Evolutionary conservation across 169 alveolate genomes (phyloP), one percentile per base, ranked within the genome.

Genomic region (Ichthyophthirius multifiliis): DNA sequence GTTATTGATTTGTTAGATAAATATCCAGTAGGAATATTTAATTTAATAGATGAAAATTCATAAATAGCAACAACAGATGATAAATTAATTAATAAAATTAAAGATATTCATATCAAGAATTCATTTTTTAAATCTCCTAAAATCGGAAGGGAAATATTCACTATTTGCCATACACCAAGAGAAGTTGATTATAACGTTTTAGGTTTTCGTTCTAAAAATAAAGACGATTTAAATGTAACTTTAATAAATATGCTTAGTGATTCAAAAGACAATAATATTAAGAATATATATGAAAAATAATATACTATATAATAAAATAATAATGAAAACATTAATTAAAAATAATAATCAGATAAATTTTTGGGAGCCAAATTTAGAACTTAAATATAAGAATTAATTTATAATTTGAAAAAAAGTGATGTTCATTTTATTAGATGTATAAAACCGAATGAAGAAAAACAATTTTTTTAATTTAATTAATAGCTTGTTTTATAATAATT

Each of bases 1-100:
- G 97, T 99, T 64, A 98, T 99, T 41, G 98, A 96, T 75, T 90
- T 98, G 82, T 94, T 98, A 37, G 99, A 97, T 39, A 88, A 89
- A 20, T 7, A 34, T 6, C 84, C 88, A 1, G 45, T 65, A 12
- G 88, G 92, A 7, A 64, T 86, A 23, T 80, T 85, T 31, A 48
- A 46, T 43, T 27, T 76, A 20, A 32, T 86, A 23, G 87, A 86
- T 63, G 86, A 81, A 76, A 34, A 43, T 1, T 82, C 83, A 35
- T 39, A 34, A 3, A 73, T 81, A 0, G 73, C 71, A 30, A 47
- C 75, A 41, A 44, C 65, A 32, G 86, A 81, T 71, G 86, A 81
- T 48, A 46, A 47, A 15, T 48, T 81, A 16, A 30, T 71, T n/a
- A 46, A 71, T 12, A 81, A 81, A 55, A 73, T 81, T 10, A 67